These are phyloP conservation scores for Penicillium sp. DNA, from an alignment of 2,329 filamentous ascomycete genomes.

Conservation along the genomic window DNA sequence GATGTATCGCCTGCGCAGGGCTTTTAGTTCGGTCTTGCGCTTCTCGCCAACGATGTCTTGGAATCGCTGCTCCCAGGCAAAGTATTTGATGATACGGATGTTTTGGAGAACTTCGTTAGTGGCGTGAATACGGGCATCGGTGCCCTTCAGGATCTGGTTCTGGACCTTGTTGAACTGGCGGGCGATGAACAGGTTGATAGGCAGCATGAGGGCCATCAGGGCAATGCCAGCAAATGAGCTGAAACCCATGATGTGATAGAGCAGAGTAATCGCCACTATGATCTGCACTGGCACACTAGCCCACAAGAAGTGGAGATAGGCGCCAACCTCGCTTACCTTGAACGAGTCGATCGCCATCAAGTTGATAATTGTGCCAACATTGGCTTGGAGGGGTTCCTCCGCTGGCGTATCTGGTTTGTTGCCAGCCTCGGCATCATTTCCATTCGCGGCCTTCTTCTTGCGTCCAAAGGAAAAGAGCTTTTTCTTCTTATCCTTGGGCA, in stretches of 20 bases:
- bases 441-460: conserved; percentile 46
- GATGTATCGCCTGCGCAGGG: conserved; percentile 78
- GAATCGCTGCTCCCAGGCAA: conserved; percentile 96
- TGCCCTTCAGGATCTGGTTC: conserved; percentile 86
- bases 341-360: conserved; percentile 99
- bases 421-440: conserved; percentile 24
- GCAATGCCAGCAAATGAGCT: conserved; percentile 92
- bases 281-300: conserved; percentile 88
- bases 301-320: conserved; percentile 94
- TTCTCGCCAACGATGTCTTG: conserved; percentile 85
- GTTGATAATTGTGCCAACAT: conserved; percentile 97
- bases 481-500: conserved; percentile 39
- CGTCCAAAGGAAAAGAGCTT: conserved; percentile 56
- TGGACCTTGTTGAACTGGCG: conserved; percentile 81
- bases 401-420: conserved; percentile 13
- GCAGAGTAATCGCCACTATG: conserved; percentile 70
- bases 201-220: conserved; percentile 84
- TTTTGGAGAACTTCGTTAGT: conserved; percentile 98
- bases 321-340: conserved; percentile 92
- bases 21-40: conserved; percentile 70
- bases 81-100: conserved; percentile 98
- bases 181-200: conserved; percentile 85
- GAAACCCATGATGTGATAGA: conserved; percentile 86
- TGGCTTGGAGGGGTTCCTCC: conserved; percentile 68
- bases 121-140: conserved; percentile 91